Conservation (phyloP, 768 basidiomycete species). For the Suillus luteus region DNA sequence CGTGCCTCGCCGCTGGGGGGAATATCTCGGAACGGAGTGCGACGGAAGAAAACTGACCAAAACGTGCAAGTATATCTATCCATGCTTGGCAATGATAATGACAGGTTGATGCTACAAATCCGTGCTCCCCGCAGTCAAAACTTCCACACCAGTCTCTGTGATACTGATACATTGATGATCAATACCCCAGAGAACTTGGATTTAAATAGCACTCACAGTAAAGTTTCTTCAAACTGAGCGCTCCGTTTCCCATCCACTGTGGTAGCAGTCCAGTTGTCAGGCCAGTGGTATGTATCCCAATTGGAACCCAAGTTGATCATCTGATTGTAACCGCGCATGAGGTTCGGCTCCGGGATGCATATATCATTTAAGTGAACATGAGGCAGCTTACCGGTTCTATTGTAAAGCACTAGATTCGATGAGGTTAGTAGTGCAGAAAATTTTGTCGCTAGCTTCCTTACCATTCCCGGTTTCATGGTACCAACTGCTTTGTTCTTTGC, state of each 20-base stretch:
- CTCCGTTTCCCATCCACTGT: constrained; percentile 88
- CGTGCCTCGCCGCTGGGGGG: constrained; percentile 27
- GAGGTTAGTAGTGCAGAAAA: neutral
- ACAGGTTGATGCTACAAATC: constrained; percentile 21
- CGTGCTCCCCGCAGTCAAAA: constrained; percentile 65
- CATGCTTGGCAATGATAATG: constrained; percentile 1
- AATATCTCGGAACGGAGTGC: constrained; percentile 21
- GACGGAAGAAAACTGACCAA: constrained; percentile 11
- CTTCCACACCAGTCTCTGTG: constrained; percentile 88
- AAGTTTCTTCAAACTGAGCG: constrained; percentile 97
- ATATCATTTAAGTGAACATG: constrained; percentile 8
- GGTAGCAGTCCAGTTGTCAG: constrained; percentile 95
- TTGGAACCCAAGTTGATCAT: constrained; percentile 90
- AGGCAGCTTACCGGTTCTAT: constrained; percentile 68
- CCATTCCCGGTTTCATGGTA: constrained; percentile 93
- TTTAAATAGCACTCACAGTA: constrained; percentile 62
- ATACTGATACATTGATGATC: constrained; percentile 51
- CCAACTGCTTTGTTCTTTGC: constrained; percentile 93
- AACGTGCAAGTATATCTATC: neutral
- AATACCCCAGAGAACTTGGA: neutral
- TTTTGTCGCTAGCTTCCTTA: constrained; percentile 36
- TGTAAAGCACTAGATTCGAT: constrained; percentile 56
- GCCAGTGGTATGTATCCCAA: constrained; percentile 84
- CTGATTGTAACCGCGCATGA: constrained; percentile 38
- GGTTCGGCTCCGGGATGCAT: constrained; percentile 5